Evolutionary conservation across 768 basidiomycete species (phyloP).

Genomic region (Aureoboletus auriporus): DNA sequence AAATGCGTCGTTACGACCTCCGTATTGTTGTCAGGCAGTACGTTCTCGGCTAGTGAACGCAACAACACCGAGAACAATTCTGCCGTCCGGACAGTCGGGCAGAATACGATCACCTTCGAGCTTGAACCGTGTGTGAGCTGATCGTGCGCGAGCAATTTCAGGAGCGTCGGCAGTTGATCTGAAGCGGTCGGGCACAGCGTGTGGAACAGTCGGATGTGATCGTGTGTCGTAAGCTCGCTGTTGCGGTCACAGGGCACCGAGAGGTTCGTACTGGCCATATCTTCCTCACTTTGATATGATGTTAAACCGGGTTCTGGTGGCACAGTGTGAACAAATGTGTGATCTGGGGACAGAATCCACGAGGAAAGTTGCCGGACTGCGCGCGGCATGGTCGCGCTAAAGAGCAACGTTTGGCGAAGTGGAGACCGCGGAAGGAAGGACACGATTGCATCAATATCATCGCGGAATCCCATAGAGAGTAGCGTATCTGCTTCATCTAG

Average conservation of each 20-base stretch:
- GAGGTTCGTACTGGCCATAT: neutral
- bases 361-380: constrained; percentile 70
- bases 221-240: constrained; percentile 48
- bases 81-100: constrained; percentile 82
- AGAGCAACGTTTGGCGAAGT: constrained; percentile 85
- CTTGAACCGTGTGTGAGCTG: constrained; percentile 64
- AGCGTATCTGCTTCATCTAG: constrained; percentile 92
- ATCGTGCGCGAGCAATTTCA: constrained; percentile 83
- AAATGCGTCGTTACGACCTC: constrained; percentile 80
- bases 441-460: constrained; percentile 75
- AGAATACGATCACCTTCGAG: constrained; percentile 80
- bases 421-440: constrained; percentile 55
- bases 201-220: constrained; percentile 77
- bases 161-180: constrained; percentile 73
- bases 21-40: constrained; percentile 54
- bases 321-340: constrained; percentile 73
- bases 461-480: constrained; percentile 88
- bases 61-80: constrained; percentile 68
- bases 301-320: constrained; percentile 43
- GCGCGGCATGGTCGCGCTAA: constrained; percentile 81
- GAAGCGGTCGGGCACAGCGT: constrained; percentile 64
- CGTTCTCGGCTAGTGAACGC: constrained; percentile 38
- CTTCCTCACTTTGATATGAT: neutral
- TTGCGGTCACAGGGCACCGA: neutral
- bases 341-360: constrained; percentile 52